Conservation (phyloP, 768 basidiomycete genomes). For the Boletus rufocinnamomeus region DNA sequence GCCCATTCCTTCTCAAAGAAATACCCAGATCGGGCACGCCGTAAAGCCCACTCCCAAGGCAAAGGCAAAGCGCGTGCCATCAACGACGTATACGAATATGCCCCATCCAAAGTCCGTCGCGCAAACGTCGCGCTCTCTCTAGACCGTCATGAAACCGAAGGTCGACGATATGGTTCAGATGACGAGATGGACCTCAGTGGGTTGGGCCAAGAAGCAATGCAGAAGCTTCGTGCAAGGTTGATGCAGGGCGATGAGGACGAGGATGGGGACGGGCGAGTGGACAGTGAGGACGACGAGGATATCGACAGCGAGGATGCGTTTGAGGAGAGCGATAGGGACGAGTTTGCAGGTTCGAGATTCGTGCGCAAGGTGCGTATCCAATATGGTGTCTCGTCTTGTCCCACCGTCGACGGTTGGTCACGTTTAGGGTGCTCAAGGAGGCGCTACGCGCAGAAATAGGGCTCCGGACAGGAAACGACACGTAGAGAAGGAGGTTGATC, state of each 20-base stretch:
- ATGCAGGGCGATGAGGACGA: constrained; percentile 54
- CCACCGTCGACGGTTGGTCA: background rate
- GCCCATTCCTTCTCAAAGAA: constrained; percentile 23
- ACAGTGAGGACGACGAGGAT: constrained; percentile 79
- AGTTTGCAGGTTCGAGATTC: constrained; percentile 63
- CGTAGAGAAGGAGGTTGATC: constrained; percentile 57
- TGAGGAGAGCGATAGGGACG: constrained; percentile 80
- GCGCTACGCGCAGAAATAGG: constrained; percentile 23
- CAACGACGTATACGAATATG: constrained; percentile 67
- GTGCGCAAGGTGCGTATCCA: constrained; percentile 19
- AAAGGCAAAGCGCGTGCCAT: constrained; percentile 32
- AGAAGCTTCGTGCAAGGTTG: constrained; percentile 46
- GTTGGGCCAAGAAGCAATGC: constrained; percentile 30
- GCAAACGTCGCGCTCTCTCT: constrained; percentile 55
- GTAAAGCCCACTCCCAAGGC: constrained; percentile 33
- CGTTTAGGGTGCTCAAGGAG: constrained; percentile 27
- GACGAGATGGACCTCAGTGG: constrained; percentile 42
- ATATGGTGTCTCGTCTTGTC: background rate
- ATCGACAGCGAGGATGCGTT: constrained; percentile 84
- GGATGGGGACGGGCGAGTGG: constrained; percentile 44
- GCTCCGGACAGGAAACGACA: constrained; percentile 27
- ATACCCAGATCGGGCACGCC: constrained; percentile 52
- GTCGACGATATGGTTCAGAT: constrained; percentile 35
- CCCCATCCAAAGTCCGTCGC: constrained; percentile 49
- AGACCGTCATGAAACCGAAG: constrained; percentile 53